A percentile compares a stretch with the other conserved stretches of the same genome.
Evolutionary conservation across 306 rosid genomes (phyloP).

Genomic region (Sicyos edulis): DNA sequence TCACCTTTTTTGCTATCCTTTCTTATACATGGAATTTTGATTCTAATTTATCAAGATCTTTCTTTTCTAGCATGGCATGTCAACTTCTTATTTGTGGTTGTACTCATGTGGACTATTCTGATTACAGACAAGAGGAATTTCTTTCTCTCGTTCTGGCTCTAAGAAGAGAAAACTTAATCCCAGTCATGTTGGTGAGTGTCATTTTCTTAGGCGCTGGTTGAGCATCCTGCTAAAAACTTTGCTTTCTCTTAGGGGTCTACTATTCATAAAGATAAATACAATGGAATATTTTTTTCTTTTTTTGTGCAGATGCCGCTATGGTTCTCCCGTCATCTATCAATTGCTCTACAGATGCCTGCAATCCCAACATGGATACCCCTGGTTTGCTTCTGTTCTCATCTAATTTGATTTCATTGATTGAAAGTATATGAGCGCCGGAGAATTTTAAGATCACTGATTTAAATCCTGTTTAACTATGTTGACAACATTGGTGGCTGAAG

Average conservation of each 20-base stretch:
- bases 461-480: constrained; percentile 6
- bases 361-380: constrained; percentile 31
- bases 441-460: constrained; percentile 21
- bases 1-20: neutral
- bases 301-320: constrained; percentile 13
- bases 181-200: constrained; percentile 22
- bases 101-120: constrained; percentile 2
- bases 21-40: neutral
- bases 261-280: constrained; percentile 31
- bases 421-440: constrained; percentile 17
- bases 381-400: constrained; percentile 36
- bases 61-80: neutral
- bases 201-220: constrained; percentile 5
- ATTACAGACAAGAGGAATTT: constrained; percentile 59
- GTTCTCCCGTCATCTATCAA: constrained; percentile 18
- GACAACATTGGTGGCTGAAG: neutral
- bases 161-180: constrained; percentile 54
- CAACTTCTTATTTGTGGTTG: neutral
- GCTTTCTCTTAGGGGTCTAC: constrained; percentile 13
- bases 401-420: constrained; percentile 20
- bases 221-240: neutral
- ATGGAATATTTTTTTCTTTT: neutral
- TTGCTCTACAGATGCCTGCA: constrained; percentile 28
- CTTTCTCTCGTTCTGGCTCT: constrained; percentile 30
- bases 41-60: neutral